Evolutionary conservation across 106 monocot genomes (phyloP), one percentile per base, ranked within the genome.

Genomic region (Phalaenopsis aphrodite): DNA sequence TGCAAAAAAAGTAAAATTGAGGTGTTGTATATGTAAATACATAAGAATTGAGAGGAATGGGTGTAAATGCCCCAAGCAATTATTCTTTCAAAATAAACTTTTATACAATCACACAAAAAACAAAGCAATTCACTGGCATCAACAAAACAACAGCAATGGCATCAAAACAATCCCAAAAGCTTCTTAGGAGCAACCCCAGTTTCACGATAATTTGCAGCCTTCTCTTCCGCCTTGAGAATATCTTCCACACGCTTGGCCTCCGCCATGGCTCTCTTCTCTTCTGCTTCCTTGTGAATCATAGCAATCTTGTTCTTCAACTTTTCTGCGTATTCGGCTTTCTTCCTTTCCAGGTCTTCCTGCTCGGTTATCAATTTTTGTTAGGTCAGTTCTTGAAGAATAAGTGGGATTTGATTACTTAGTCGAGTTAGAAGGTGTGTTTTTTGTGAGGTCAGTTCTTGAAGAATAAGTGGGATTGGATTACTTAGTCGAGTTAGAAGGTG

Each of bases 281-380:
- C 86, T n/a, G 90, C 90, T 42, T 21, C 72, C 84, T 83, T 90
- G 80, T 86, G 90, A 75, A 86, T 80, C 74, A 84, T 77, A 64
- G 86, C 85, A 7, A 82, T 23, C 55, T 88, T 86, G 78, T 90
- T 90, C 52, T 55, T 87, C 82, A 88, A 21, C 45, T 66, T 64
- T 24, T 79, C 79, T 2, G 64, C 66, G 39, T 45, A 46, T 23
- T 66, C 43, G 3, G 86, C 88, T 56, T 88, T 90, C 81, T 86
- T 88, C 80, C 79, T 86, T 49, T 73, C 90, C 4, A 84, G 19
- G 0, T 39, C 41, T 78, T 90, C 90, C 90, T 90, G 78, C 67
- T 72, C 69, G 23, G 12, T 38, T 3, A 41, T 69, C 23, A 3
- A 38, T 0, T 38, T 39, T 17, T 38, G 38, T 69, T 15, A 69